Evolutionary conservation across 2,329 filamentous ascomycete genomes (phyloP).

Genomic region (Grosmannia huntii): DNA sequence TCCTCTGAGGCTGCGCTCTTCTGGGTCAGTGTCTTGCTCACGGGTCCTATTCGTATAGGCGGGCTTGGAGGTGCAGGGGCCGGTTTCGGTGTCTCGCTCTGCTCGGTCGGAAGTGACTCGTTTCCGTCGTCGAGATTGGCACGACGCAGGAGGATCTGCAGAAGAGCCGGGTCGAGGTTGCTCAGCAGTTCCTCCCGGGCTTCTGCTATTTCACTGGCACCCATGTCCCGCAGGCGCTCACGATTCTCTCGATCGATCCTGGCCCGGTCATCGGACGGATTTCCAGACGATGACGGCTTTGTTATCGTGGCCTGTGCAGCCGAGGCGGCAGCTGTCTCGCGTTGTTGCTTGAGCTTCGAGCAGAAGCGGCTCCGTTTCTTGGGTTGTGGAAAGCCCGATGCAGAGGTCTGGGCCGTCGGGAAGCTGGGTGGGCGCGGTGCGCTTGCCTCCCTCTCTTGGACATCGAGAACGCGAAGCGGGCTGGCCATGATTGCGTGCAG

Average conservation of each 20-base stretch:
- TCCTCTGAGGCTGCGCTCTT: neutral
- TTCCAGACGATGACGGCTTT: neutral
- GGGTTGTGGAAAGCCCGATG: slow-evolving; percentile 76
- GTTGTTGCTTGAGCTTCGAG: slow-evolving; percentile 71
- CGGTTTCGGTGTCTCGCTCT: neutral
- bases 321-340: slow-evolving; percentile 18
- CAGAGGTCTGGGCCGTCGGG: slow-evolving; percentile 41
- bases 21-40: neutral
- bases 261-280: slow-evolving; percentile 42
- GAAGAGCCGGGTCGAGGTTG: slow-evolving; percentile 59
- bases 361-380: slow-evolving; percentile 55
- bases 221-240: slow-evolving; percentile 64
- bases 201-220: slow-evolving; percentile 63
- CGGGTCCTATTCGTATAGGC: neutral
- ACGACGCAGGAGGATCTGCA: slow-evolving; percentile 64
- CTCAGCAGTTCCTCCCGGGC: slow-evolving; percentile 70
- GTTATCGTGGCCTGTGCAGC: neutral
- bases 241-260: slow-evolving; percentile 77
- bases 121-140: slow-evolving; percentile 57
- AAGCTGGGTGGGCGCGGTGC: slow-evolving; percentile 49
- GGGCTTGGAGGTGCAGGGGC: neutral
- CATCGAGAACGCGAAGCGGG: slow-evolving; percentile 54
- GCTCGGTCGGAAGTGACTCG: neutral
- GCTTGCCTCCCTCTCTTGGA: slow-evolving; percentile 59
- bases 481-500: neutral